Base-by-base conservation (phyloP, 2,329 filamentous ascomycete genomes). In the Zasmidium cellare region DNA sequence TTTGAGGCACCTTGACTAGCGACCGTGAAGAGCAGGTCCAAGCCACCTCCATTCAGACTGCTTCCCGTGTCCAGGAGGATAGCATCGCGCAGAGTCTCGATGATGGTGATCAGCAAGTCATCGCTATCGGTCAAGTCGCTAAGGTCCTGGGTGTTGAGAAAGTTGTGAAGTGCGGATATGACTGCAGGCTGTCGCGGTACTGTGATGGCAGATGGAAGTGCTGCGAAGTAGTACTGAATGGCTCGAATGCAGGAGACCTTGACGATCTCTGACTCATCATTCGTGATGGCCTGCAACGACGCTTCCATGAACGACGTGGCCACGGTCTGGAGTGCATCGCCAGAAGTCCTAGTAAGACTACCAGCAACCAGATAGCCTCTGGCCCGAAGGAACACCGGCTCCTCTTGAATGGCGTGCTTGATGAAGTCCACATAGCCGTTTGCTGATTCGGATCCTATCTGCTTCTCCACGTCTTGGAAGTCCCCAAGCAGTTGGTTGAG, bases 181-280 rank as follows among this genome's bases (percentile, higher is more conserved):
- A 88, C 83, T 5, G 81, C 75, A 1, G 77, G 68, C 71, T 96
- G 92, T 47, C 79, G 79, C 69, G 74, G 82, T 72, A 73, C 81
- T 22, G 80, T 84, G 45, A 78, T 73, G 38, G 72, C 72, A 44
- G 73, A 70, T 25, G 82, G 79, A 47, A 87, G 73, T 25, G 82
- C 76, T 52, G 82, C 80, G 12, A 87, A 74, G 55, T 87, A 84
- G 67, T 84, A 82, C 68, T 97, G 91, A 35, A 96, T 77, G 1
- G 91, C 88, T 71, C 93, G 92, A 68, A 97, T 89, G 69, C 91
- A 96, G 19, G 93, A 87, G 18, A 96, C 92, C 73, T 94, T 91
- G 46, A 97, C 93, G 35, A 97, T 86, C 72, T 97, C 92, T 0
- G 90, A 89, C 19, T 86, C 79, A 64, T 96, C 92, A 35, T 80